Conservation (phyloP, 768 basidiomycete species). For the Boletus pseudo-olivaceus region DNA sequence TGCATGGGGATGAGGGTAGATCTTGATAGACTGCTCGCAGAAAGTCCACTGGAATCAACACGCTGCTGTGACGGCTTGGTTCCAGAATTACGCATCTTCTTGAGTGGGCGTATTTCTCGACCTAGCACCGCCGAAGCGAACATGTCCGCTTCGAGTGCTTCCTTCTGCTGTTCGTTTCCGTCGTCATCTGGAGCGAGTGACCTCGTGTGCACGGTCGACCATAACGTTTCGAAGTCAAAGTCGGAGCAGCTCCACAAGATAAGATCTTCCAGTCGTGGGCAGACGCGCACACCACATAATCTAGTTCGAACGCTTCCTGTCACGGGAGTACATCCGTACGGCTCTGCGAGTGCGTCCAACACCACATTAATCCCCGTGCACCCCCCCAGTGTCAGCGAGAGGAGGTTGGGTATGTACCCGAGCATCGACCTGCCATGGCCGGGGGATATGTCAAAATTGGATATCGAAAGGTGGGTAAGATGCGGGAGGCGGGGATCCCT, state of each 20-base stretch:
- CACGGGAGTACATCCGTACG: constrained; percentile 25
- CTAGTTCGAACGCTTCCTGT: constrained; percentile 11
- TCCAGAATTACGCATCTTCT: constrained; percentile 22
- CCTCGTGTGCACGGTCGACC: constrained; percentile 37
- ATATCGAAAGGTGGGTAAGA: constrained; percentile 50
- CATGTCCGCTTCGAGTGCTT: constrained; percentile 14
- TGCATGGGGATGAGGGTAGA: constrained; percentile 37
- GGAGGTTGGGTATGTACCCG: constrained; percentile 50
- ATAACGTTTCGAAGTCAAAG: constrained; percentile 36
- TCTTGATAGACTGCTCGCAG: constrained; percentile 21
- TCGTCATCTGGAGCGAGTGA: constrained; percentile 13
- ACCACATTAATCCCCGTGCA: constrained; percentile 43
- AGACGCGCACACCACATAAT: constrained; percentile 41
- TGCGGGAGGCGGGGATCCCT: constrained; percentile 52
- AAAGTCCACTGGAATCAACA: constrained; percentile 9
- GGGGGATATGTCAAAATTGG: constrained; percentile 40
- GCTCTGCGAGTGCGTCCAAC: constrained; percentile 40
- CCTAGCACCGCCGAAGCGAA: constrained; percentile 26
- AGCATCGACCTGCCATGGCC: constrained; percentile 42
- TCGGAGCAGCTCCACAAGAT: constrained; percentile 51
- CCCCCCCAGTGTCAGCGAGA: constrained; percentile 44
- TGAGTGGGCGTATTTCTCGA: constrained; percentile 37
- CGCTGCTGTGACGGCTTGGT: constrained; percentile 8
- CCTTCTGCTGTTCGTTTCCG: constrained; percentile 13
- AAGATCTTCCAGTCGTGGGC: constrained; percentile 49